phyloP scores from a whole-genome alignment of 1,284 basidiomycete genomes.

The Naganishia albida region DNA sequence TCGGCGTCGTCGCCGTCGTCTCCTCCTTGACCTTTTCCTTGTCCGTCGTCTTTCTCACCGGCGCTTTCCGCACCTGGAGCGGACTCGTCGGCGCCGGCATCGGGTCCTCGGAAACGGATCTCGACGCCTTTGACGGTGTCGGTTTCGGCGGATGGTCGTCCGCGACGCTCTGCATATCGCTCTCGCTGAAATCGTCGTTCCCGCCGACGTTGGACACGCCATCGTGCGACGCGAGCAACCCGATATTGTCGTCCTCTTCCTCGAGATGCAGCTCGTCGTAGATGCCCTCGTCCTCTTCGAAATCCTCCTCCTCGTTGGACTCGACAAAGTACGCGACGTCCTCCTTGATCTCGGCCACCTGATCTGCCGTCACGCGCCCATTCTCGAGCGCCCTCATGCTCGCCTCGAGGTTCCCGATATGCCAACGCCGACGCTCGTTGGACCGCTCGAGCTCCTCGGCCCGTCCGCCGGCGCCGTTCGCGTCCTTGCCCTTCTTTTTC shows the following conservation, averaged over 20 bases:
- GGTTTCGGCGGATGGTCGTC: conserved; percentile 19
- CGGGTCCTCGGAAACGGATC: conserved; percentile 17
- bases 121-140: conserved; percentile 14
- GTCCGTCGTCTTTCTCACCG: conserved; percentile 23
- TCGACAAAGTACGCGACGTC: conserved; percentile 97
- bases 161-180: conserved; percentile 27
- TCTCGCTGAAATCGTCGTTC: conserved; percentile 22
- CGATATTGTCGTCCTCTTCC: conserved; percentile 72
- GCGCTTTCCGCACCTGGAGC: conserved; percentile 22
- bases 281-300: conserved; percentile 95
- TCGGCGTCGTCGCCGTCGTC: not conserved
- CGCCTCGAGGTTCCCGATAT: conserved; percentile 88
- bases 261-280: conserved; percentile 98
- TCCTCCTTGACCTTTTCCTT: not conserved
- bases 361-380: conserved; percentile 80
- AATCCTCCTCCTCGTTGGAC: conserved; percentile 95
- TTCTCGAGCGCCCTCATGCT: conserved; percentile 93
- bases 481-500: conserved; percentile 64
- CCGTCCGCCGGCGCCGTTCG: conserved; percentile 55
- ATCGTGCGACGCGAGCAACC: conserved; percentile 23
- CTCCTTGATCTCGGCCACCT: conserved; percentile 81
- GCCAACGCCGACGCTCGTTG: conserved; percentile 96
- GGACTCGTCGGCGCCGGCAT: conserved; percentile 30
- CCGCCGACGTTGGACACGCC: conserved; percentile 9
- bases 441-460: conserved; percentile 79